A percentile compares a stretch with the other conserved stretches of the same genome.
These are phyloP conservation scores for Anacardium occidentale DNA, from an alignment of 345 rosid genomes.

Conservation along the genomic window DNA sequence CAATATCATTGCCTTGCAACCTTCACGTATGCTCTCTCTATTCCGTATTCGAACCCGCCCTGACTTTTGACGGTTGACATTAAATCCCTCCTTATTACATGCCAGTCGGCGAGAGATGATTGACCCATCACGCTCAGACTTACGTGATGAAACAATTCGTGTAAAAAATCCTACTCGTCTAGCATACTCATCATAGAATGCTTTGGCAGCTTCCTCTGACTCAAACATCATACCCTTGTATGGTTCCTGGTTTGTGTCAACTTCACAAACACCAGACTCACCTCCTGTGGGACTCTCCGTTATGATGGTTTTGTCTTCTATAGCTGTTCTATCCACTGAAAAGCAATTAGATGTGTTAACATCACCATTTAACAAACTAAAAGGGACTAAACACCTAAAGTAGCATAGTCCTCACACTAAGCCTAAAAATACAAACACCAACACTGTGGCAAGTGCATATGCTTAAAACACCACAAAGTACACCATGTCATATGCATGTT, in stretches of 20 bases:
- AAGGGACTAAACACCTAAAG: not conserved
- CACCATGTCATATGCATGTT: not conserved
- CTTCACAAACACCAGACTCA: constrained; percentile 25
- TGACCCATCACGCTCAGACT: constrained; percentile 46
- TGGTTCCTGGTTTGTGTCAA: constrained; percentile 35
- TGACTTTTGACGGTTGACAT: constrained; percentile 34
- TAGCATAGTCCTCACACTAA: not conserved
- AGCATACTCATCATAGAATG: constrained; percentile 49
- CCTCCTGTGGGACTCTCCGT: constrained; percentile 19
- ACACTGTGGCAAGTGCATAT: not conserved
- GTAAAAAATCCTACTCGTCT: constrained; percentile 39
- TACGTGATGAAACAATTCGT: constrained; percentile 43
- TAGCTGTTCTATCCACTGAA: constrained; percentile 6
- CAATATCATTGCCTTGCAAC: constrained; percentile 50
- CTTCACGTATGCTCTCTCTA: constrained; percentile 47
- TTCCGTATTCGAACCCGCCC: constrained; percentile 41
- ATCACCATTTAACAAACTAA: not conserved
- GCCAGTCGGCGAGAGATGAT: constrained; percentile 48
- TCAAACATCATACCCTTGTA: constrained; percentile 50
- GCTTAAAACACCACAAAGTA: not conserved
- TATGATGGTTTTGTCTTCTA: constrained; percentile 16
- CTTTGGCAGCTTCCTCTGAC: constrained; percentile 46
- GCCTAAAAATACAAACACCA: not conserved
- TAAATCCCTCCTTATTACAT: constrained; percentile 54
- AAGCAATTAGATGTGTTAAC: not conserved